These are phyloP conservation scores for Pseudogymnoascus sp. DNA, from an alignment of 2,329 filamentous ascomycete species.

Conservation along the genomic window DNA sequence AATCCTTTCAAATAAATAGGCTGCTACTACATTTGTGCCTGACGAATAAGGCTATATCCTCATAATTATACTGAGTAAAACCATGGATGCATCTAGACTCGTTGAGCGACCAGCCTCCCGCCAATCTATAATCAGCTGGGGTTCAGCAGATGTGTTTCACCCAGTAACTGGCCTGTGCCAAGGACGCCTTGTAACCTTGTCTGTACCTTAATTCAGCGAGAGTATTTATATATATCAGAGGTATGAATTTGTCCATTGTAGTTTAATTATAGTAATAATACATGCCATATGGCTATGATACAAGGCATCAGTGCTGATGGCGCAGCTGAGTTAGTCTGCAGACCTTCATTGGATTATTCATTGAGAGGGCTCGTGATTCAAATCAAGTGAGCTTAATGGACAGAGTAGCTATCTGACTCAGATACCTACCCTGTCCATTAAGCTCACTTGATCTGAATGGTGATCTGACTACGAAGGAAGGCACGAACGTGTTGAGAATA, in stretches of 20 bases:
- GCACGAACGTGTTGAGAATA: not conserved
- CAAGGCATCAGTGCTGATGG: not conserved
- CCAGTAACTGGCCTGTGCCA: too few relatives aligned
- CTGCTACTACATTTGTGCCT: too few relatives aligned
- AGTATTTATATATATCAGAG: not conserved
- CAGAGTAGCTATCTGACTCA: not conserved
- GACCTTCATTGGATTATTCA: not conserved
- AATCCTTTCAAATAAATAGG: too few relatives aligned
- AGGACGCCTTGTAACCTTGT: too few relatives aligned
- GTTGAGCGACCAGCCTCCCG: too few relatives aligned
- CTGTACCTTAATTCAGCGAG: not conserved
- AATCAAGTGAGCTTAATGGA: not conserved
- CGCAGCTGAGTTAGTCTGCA: not conserved
- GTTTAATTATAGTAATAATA: not conserved
- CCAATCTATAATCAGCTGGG: too few relatives aligned
- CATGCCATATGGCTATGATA: not conserved
- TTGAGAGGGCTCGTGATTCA: not conserved
- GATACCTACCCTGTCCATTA: not conserved
- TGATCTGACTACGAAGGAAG: not conserved
- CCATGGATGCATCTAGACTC: too few relatives aligned
- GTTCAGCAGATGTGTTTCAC: too few relatives aligned
- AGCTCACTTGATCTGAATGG: too few relatives aligned
- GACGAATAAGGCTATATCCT: too few relatives aligned
- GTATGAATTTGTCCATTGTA: not conserved
- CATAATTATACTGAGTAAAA: too few relatives aligned